phyloP scores from a whole-genome alignment of 495 filamentous ascomycete genomes.

The Penicillium waksmanii region DNA sequence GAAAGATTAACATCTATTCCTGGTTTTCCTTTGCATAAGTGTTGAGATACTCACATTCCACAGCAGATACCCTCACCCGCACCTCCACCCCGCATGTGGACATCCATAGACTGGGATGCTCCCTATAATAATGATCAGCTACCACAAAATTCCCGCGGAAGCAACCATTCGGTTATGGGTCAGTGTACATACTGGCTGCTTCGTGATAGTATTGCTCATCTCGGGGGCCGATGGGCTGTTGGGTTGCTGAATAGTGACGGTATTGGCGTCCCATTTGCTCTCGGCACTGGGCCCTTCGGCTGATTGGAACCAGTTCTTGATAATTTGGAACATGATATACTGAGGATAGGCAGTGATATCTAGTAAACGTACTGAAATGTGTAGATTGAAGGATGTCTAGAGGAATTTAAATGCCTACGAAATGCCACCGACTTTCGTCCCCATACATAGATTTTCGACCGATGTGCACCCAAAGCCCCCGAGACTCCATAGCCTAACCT shows the following conservation, averaged over 20 bases:
- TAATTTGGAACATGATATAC: slow-evolving; percentile 11
- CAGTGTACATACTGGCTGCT: slow-evolving; percentile 11
- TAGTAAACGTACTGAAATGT: background rate
- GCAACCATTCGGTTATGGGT: background rate
- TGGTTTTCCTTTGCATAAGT: background rate
- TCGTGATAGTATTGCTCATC: slow-evolving; percentile 12
- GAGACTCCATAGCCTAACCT: background rate
- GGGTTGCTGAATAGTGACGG: slow-evolving; percentile 16
- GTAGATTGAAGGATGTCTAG: background rate
- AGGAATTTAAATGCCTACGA: background rate
- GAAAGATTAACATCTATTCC: background rate
- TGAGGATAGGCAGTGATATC: background rate
- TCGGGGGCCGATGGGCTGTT: slow-evolving; percentile 8
- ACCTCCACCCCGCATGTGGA: slow-evolving; percentile 24
- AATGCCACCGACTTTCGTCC: background rate
- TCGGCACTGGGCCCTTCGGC: slow-evolving; percentile 9
- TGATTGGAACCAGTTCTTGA: slow-evolving; percentile 13
- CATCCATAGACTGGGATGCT: slow-evolving; percentile 13
- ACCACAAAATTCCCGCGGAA: background rate
- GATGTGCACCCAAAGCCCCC: background rate
- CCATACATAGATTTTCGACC: background rate
- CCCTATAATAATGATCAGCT: slow-evolving; percentile 6
- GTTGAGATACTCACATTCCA: slow-evolving; percentile 18
- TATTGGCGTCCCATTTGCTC: slow-evolving; percentile 15
- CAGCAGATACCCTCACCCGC: slow-evolving; percentile 22